These are phyloP conservation scores for Apiotrichum gamsii DNA, from an alignment of 1,284 basidiomycete species.

Conservation along the genomic window DNA sequence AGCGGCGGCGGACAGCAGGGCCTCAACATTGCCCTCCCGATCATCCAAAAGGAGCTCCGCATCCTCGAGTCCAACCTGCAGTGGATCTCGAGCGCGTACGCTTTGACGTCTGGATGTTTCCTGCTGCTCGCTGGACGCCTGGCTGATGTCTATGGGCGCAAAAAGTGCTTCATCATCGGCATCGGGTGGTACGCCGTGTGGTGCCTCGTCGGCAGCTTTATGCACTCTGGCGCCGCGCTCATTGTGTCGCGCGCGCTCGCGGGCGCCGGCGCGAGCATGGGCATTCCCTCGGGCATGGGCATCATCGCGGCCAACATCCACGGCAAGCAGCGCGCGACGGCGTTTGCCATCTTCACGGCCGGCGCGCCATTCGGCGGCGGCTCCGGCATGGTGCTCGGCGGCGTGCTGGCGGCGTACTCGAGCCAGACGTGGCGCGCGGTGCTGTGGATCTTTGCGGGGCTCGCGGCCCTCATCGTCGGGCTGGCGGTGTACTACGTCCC, in stretches of 20 bases:
- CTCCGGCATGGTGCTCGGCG: slow-evolving; percentile 12
- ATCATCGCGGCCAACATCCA: slow-evolving; percentile 19
- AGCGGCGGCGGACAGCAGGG: slow-evolving; percentile 11
- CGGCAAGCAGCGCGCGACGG: slow-evolving; percentile 19
- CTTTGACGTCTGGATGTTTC: slow-evolving; percentile 38
- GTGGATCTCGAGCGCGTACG: slow-evolving; percentile 41
- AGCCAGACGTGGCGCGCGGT: slow-evolving; percentile 10
- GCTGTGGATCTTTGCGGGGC: slow-evolving; percentile 14
- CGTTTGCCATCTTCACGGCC: slow-evolving; percentile 15
- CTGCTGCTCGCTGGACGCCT: slow-evolving; percentile 39
- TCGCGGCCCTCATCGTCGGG: slow-evolving; percentile 1
- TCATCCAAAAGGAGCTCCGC: slow-evolving; percentile 33
- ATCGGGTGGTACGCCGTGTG: slow-evolving; percentile 34
- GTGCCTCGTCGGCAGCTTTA: slow-evolving; percentile 36
- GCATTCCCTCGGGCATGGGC: slow-evolving; percentile 15
- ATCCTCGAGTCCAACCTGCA: slow-evolving; percentile 25
- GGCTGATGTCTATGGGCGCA: slow-evolving; percentile 41
- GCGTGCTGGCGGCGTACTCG: slow-evolving; percentile 13
- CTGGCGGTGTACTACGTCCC: slow-evolving; percentile 8
- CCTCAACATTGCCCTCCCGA: slow-evolving; percentile 40
- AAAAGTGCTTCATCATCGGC: slow-evolving; percentile 33
- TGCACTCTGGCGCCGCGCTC: slow-evolving; percentile 31
- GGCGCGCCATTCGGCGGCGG: slow-evolving; percentile 17
- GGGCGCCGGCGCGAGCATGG: slow-evolving; percentile 32
- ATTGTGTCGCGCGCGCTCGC: slow-evolving; percentile 32